phyloP scores from a whole-genome alignment of 1,139 yeast species.

The Petasospora fabianii region DNA sequence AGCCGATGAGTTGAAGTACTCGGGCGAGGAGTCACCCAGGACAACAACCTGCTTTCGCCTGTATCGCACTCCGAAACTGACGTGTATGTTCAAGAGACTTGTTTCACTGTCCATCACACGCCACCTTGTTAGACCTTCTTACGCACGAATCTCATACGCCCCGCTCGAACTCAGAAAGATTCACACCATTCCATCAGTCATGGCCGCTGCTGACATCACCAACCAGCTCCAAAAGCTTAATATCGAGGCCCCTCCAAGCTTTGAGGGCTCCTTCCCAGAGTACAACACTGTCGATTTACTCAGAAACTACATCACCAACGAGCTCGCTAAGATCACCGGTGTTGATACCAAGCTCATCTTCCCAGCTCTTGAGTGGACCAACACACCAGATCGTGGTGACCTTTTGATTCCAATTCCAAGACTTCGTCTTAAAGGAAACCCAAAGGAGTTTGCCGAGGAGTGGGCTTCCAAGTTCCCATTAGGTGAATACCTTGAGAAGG shows the following conservation, averaged over 20 bases:
- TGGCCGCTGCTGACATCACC: conserved; percentile 21
- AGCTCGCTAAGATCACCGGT: conserved; percentile 67
- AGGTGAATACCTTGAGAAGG: conserved; percentile 64
- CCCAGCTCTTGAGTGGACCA: conserved; percentile 87
- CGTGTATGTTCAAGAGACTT: conserved; percentile 17
- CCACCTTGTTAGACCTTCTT: background rate
- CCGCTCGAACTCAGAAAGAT: background rate
- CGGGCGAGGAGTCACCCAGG: background rate
- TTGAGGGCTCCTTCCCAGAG: conserved; percentile 61
- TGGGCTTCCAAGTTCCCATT: conserved; percentile 71
- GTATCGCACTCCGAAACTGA: background rate
- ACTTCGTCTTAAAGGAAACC: conserved; percentile 85
- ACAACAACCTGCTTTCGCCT: background rate
- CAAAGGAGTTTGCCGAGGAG: conserved; percentile 78
- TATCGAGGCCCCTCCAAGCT: conserved; percentile 31
- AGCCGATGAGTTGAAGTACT: conserved; percentile 1
- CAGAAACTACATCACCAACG: conserved; percentile 85
- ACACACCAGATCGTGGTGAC: conserved; percentile 88
- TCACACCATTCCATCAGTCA: no score
- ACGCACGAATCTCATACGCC: background rate
- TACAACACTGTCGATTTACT: conserved; percentile 74
- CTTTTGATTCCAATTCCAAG: conserved; percentile 90
- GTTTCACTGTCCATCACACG: background rate
- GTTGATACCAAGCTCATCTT: conserved; percentile 68
- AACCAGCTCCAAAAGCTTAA: conserved; percentile 31